phyloP scores from a whole-genome alignment of 345 rosid species.

The Sisymbrium altissimum region DNA sequence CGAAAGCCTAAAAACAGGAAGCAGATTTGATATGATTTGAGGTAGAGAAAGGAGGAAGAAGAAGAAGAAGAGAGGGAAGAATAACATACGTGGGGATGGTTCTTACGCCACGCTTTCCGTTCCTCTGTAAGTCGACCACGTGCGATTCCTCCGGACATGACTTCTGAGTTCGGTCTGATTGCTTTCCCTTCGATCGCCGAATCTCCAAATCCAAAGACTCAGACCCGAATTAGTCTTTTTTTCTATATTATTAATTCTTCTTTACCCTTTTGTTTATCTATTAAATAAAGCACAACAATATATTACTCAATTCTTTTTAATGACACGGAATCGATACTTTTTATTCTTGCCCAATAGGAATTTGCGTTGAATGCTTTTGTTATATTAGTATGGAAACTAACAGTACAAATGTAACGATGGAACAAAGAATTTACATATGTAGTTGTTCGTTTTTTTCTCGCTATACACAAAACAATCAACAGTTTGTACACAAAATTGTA shows the following conservation, averaged over 20 bases:
- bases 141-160: conserved; percentile 20
- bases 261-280: too few relatives aligned
- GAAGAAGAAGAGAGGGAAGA: not conserved
- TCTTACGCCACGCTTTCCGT: conserved; percentile 21
- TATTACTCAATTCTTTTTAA: too few relatives aligned
- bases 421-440: not conserved
- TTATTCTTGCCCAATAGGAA: too few relatives aligned
- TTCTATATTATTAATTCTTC: not conserved
- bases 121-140: conserved; percentile 21
- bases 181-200: not conserved
- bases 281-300: too few relatives aligned
- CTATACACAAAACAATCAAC: not conserved
- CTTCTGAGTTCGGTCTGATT: not conserved
- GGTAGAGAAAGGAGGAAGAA: not conserved
- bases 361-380: not conserved
- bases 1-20: not conserved
- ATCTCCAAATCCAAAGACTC: not conserved
- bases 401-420: not conserved
- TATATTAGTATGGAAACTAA: not conserved
- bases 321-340: too few relatives aligned
- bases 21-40: not conserved
- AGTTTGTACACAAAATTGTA: conserved; percentile 15
- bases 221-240: not conserved
- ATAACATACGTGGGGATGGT: conserved; percentile 16
- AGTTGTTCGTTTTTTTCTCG: not conserved